A percentile compares a stretch with the other conserved stretches of the same genome.
These are phyloP conservation scores for Colletotrichum sp. DNA, from an alignment of 2,329 filamentous ascomycete genomes.

Conservation along the genomic window DNA sequence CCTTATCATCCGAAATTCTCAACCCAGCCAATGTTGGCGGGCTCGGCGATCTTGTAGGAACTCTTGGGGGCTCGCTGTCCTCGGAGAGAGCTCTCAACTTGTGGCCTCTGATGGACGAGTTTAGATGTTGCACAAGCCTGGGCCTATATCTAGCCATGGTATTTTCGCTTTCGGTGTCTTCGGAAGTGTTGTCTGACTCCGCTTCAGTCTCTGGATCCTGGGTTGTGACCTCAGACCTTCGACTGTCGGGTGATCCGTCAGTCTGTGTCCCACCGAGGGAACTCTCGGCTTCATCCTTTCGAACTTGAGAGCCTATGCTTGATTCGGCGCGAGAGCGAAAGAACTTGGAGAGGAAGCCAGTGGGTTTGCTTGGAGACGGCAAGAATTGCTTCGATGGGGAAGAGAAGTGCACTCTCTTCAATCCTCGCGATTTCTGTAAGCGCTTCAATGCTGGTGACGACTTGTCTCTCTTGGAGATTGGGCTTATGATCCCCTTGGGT, in stretches of 20 bases:
- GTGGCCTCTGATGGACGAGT: neutral
- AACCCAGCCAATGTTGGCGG: neutral
- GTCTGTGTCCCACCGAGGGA: neutral
- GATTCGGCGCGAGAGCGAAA: neutral
- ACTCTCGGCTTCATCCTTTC: neutral
- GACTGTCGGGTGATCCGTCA: neutral
- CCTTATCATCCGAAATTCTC: conserved; percentile 20
- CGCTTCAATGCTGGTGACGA: conserved; percentile 13
- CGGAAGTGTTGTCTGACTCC: neutral
- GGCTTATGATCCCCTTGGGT: neutral
- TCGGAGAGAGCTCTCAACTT: neutral
- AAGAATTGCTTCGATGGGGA: neutral
- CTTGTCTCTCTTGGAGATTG: neutral
- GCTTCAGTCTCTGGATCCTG: neutral
- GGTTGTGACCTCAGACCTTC: neutral
- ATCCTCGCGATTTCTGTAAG: conserved; percentile 4
- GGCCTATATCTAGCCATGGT: neutral
- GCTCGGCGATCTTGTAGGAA: neutral
- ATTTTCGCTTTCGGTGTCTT: neutral
- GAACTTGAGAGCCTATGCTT: neutral
- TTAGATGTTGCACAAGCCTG: neutral
- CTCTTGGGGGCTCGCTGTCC: neutral
- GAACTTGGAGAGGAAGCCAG: neutral
- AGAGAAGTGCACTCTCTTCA: conserved; percentile 17
- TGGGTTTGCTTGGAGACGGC: neutral